Percentiles rank a stretch among this genome's conserved stretches.
phyloP scores from a whole-genome alignment of 352 stramenopile species.

The Phytophthora aleatoria region DNA sequence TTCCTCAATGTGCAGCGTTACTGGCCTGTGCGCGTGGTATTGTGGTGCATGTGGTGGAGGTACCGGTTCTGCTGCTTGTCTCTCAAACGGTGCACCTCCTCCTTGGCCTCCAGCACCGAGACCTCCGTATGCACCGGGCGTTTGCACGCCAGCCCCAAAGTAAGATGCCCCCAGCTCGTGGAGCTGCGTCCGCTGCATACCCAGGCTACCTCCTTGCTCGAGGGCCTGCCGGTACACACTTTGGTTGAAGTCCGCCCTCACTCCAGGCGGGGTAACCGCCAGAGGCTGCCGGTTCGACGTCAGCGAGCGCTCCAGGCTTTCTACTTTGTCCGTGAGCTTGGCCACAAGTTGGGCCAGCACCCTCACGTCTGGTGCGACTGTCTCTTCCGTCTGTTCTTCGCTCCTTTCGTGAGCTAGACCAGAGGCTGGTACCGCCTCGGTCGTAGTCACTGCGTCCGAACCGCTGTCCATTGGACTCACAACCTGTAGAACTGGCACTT shows the following conservation, averaged over 20 bases:
- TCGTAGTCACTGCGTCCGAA: too few species aligned
- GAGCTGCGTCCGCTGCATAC: not conserved
- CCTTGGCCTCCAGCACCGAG: not conserved
- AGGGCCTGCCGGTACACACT: not conserved
- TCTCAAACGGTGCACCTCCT: too few species aligned
- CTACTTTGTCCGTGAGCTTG: not conserved
- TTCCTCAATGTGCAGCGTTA: not conserved
- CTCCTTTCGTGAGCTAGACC: not conserved
- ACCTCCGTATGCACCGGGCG: not conserved
- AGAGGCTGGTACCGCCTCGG: too few species aligned
- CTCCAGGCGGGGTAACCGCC: not conserved
- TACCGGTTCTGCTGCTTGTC: not conserved
- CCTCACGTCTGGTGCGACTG: not conserved
- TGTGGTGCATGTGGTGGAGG: not conserved
- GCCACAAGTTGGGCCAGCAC: not conserved
- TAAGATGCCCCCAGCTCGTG: not conserved
- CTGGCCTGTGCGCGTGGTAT: not conserved
- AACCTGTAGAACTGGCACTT: too few species aligned
- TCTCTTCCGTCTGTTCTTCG: not conserved
- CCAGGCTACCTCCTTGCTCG: not conserved
- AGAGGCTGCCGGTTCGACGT: not conserved
- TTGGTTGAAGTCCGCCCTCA: not conserved
- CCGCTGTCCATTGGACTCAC: too few species aligned
- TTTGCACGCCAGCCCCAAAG: not conserved
- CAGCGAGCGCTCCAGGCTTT: not conserved